Conservation (phyloP, 192 early-diverging fungal genomes). For the Coemansia sp. region DNA sequence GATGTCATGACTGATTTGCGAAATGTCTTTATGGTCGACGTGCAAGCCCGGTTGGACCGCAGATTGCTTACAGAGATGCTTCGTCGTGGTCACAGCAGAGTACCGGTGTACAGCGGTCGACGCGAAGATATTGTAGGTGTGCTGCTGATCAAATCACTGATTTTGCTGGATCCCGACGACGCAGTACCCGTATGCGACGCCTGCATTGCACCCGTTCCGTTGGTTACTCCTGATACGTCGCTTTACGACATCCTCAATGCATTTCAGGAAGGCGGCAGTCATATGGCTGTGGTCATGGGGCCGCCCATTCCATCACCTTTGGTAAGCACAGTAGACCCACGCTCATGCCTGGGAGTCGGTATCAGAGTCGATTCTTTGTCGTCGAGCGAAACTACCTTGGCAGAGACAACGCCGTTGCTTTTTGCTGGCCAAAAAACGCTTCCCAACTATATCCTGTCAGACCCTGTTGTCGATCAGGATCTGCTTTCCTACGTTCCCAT, state of each 20-base stretch:
- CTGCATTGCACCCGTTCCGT: constrained; percentile 49
- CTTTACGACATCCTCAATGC: constrained; percentile 76
- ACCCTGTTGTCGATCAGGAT: constrained; percentile 17
- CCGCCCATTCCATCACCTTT: constrained; percentile 2
- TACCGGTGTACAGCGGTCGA: constrained; percentile 68
- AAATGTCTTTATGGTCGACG: constrained; percentile 68
- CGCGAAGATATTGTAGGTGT: constrained; percentile 71
- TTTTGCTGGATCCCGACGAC: constrained; percentile 73
- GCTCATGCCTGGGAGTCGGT: constrained; percentile 7
- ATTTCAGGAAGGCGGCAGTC: constrained; percentile 80
- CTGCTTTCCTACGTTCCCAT: constrained; percentile 56
- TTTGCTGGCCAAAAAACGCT: not conserved
- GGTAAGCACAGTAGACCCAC: not conserved
- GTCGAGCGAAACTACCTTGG: constrained; percentile 4
- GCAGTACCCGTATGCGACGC: constrained; percentile 63
- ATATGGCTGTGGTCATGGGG: constrained; percentile 72
- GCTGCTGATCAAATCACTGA: constrained; percentile 73
- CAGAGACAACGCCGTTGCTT: constrained; percentile 3
- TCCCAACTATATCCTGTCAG: constrained; percentile 11
- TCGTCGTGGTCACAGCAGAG: constrained; percentile 69
- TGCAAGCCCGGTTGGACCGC: constrained; percentile 61
- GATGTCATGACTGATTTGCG: constrained; percentile 72
- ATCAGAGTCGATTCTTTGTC: not conserved
- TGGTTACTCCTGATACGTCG: constrained; percentile 49
- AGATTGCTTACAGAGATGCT: constrained; percentile 62